phyloP scores from a whole-genome alignment of 352 stramenopile species.

The Achlya hypogyna region DNA sequence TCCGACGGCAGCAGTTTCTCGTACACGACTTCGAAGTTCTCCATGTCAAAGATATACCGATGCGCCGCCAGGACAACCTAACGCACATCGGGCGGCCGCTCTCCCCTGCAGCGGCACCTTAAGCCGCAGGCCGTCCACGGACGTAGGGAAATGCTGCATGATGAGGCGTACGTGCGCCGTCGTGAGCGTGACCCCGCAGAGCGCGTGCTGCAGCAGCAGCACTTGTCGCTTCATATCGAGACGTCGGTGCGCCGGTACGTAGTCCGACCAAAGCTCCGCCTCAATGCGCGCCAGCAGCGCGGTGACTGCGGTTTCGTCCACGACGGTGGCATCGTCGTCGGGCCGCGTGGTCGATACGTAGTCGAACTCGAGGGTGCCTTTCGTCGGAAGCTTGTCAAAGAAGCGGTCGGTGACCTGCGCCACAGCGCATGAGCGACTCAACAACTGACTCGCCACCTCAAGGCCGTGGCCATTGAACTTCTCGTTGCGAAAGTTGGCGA shows the following conservation, averaged over 20 bases:
- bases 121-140: conserved; percentile 44
- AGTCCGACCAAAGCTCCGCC: conserved; percentile 56
- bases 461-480: conserved; percentile 48
- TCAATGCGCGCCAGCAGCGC: conserved; percentile 36
- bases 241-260: conserved; percentile 59
- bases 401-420: conserved; percentile 37
- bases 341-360: conserved; percentile 47
- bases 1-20: conserved; percentile 39
- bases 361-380: conserved; percentile 60
- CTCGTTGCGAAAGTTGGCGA: conserved; percentile 53
- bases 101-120: conserved; percentile 19
- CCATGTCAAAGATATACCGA: conserved; percentile 53
- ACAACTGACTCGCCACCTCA: conserved; percentile 6
- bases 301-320: conserved; percentile 36
- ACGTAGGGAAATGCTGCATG: conserved; percentile 66
- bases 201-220: conserved; percentile 51
- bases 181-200: conserved; percentile 36
- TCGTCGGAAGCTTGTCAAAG: conserved; percentile 40
- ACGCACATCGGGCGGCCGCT: too few relatives aligned
- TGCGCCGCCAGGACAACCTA: conserved; percentile 38
- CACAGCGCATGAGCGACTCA: neutral
- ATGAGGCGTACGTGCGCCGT: conserved; percentile 33
- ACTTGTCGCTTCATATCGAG: conserved; percentile 68
- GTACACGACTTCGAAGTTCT: conserved; percentile 47
- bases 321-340: conserved; percentile 31